Percentiles rank a stretch among this genome's conserved stretches.
Conservation (phyloP, 768 basidiomycete genomes). For the Cystofilobasidium macerans region DNA sequence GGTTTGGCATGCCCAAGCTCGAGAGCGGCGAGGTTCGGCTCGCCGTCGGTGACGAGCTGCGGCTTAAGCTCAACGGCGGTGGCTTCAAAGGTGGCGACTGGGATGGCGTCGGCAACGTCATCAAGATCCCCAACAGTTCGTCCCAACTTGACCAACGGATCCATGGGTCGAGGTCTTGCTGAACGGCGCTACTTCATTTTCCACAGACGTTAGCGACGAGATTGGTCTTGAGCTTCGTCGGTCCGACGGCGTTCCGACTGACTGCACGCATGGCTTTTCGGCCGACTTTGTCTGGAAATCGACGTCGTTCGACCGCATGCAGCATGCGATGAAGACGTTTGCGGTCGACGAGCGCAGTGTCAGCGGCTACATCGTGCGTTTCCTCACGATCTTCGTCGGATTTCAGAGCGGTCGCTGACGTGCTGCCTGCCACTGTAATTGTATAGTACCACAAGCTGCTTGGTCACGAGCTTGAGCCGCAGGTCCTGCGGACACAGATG, state of each 20-base stretch:
- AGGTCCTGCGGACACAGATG: conserved; percentile 46
- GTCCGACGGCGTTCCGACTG: conserved; percentile 84
- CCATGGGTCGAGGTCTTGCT: too few relatives aligned
- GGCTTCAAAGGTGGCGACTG: conserved; percentile 59
- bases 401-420: background rate
- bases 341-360: conserved; percentile 99
- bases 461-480: conserved; percentile 93
- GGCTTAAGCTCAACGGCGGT: conserved; percentile 78
- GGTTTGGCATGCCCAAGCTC: conserved; percentile 91
- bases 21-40: conserved; percentile 96
- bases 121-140: conserved; percentile 98
- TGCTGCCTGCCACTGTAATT: background rate
- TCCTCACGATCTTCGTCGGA: background rate
- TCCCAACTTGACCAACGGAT: too few relatives aligned
- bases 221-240: conserved; percentile 84
- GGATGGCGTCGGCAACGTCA: conserved; percentile 96
- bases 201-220: conserved; percentile 87
- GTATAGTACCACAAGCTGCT: conserved; percentile 90
- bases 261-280: conserved; percentile 85
- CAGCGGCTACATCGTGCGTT: conserved; percentile 86
- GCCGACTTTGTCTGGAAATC: conserved; percentile 99
- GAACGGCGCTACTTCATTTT: background rate
- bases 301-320: conserved; percentile 98
- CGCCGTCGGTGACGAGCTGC: conserved; percentile 89
- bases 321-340: conserved; percentile 98